Percentiles rank a stretch among this genome's conserved stretches.
Conservation (phyloP, 1,284 basidiomycete genomes). For the Papiliotrema flavescens region DNA sequence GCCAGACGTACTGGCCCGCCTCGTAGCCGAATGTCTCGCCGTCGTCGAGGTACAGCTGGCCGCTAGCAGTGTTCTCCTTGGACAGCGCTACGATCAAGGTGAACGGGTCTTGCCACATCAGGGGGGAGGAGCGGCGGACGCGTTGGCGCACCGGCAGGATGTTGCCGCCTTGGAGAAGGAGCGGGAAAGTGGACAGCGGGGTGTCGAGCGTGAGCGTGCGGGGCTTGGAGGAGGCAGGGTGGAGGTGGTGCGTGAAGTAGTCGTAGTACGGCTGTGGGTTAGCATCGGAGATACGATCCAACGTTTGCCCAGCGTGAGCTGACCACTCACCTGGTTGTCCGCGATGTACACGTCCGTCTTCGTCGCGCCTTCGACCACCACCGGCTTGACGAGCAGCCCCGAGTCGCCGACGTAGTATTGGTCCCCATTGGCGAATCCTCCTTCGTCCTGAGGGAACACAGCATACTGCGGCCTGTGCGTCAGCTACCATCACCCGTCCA, state of each 20-base stretch:
- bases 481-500: not conserved
- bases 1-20: constrained; percentile 77
- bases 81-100: constrained; percentile 81
- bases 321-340: constrained; percentile 68
- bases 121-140: constrained; percentile 74
- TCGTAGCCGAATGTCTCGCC: constrained; percentile 79
- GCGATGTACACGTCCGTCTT: constrained; percentile 77
- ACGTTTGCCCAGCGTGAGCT: too few species aligned
- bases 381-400: constrained; percentile 87
- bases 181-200: constrained; percentile 72
- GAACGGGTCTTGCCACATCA: constrained; percentile 91
- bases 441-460: constrained; percentile 80
- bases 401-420: constrained; percentile 90
- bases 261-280: constrained; percentile 79
- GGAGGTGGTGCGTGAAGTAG: constrained; percentile 70
- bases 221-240: constrained; percentile 62
- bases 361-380: constrained; percentile 69
- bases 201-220: constrained; percentile 71
- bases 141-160: constrained; percentile 84
- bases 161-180: constrained; percentile 88
- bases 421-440: constrained; percentile 84
- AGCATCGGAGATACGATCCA: not conserved
- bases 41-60: constrained; percentile 93
- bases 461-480: constrained; percentile 80
- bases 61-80: constrained; percentile 62